These are phyloP conservation scores for Hortiboletus flavorubellus DNA, from an alignment of 768 basidiomycete genomes.

Conservation along the genomic window DNA sequence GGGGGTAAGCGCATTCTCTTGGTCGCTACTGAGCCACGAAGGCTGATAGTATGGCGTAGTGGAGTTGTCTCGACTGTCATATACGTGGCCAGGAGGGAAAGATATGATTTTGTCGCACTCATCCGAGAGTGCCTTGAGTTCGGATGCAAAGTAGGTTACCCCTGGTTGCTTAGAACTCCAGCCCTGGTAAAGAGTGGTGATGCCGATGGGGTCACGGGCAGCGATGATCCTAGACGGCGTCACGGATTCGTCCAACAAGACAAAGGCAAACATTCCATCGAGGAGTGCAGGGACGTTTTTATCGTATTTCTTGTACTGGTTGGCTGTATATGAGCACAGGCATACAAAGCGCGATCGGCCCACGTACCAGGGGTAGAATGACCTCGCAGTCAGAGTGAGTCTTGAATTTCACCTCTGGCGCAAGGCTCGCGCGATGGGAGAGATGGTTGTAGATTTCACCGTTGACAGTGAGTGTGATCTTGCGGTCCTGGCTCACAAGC, in stretches of 20 bases:
- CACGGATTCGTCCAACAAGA: slow-evolving; percentile 90
- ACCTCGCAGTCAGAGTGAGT: slow-evolving; percentile 99
- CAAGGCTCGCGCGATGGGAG: slow-evolving; percentile 66
- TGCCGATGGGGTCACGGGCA: slow-evolving; percentile 94
- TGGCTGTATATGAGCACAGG: neutral
- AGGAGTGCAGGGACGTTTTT: slow-evolving; percentile 74
- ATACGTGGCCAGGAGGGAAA: slow-evolving; percentile 97
- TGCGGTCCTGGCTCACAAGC: slow-evolving; percentile 80
- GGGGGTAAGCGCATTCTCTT: slow-evolving; percentile 56
- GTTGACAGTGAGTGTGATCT: slow-evolving; percentile 85
- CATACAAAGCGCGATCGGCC: slow-evolving; percentile 1
- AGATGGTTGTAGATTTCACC: slow-evolving; percentile 99
- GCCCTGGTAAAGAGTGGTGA: slow-evolving; percentile 98
- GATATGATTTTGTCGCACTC: slow-evolving; percentile 94
- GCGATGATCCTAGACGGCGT: slow-evolving; percentile 89
- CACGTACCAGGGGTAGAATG: slow-evolving; percentile 82
- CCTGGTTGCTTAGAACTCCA: slow-evolving; percentile 83
- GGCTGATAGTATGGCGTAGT: slow-evolving; percentile 86
- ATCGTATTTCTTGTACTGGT: slow-evolving; percentile 80
- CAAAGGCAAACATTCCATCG: slow-evolving; percentile 99
- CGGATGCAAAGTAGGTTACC: slow-evolving; percentile 88
- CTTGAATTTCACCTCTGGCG: slow-evolving; percentile 75
- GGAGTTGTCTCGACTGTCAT: slow-evolving; percentile 77
- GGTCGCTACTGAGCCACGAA: slow-evolving; percentile 85
- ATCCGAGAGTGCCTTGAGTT: slow-evolving; percentile 86